Evolutionary conservation across 2,329 filamentous ascomycete species (phyloP), one percentile per base, ranked within the genome.

Genomic region (Ceratocystis cubensis): DNA sequence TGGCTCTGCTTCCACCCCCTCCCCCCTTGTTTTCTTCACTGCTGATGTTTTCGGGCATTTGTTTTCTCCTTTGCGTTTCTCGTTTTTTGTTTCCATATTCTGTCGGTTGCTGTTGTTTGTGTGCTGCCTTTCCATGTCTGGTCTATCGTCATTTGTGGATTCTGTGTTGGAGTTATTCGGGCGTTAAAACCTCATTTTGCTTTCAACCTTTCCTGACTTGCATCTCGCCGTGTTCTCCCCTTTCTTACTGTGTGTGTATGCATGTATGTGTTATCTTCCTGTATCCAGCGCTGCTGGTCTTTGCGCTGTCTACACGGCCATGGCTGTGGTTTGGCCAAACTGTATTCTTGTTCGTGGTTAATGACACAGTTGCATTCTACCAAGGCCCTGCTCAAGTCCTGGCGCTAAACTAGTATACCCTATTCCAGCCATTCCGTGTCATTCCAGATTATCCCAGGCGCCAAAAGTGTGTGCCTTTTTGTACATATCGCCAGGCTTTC

Each of bases 131-230:
- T 64, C 37, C 37, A 41, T 41, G 37, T 67, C 61, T 48, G 25
- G 10, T 28, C 45, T 61, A 28, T 56, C 45, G 41, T 63, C 46
- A 28, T 63, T 41, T 63, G 61, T 50, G 46, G 61, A 63, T 30
- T 64, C 44, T 64, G 8, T 64, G 8, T 61, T 45, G 57, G 46
- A 57, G 41, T 59, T 57, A 20, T 61, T 50, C 25, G 33, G 56
- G 56, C 56, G 56, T 59, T 59, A 59, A 59, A 59, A 59, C 56
- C 56, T 59, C 56, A 33, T 57, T 45, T 57, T 65, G 10, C 61
- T 61, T 50, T 57, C n/a, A 41, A 41, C 37, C 37, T 15, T 64
- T 64, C 37, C 59, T 37, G 33, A 64, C 48, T 53, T 10, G 48
- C 10, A 10, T 59, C 48, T 8, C 8, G 37, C 28, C 25, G 28